phyloP scores from a whole-genome alignment of 164 flowering plant genomes.

The Magnolia sinica region DNA sequence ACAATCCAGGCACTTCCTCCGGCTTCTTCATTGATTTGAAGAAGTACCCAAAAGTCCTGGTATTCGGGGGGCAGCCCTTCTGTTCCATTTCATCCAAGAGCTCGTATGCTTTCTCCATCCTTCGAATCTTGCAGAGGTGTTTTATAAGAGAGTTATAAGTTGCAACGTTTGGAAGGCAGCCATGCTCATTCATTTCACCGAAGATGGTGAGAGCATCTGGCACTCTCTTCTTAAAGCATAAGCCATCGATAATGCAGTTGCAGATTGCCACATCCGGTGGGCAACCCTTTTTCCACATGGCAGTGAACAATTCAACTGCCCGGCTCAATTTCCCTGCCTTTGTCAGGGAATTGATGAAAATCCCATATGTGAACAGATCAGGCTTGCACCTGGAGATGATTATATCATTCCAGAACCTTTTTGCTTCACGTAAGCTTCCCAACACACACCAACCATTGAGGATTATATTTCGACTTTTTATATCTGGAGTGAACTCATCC shows the following conservation, averaged over 20 bases:
- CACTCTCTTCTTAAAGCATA: conserved; percentile 91
- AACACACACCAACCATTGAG: conserved; percentile 90
- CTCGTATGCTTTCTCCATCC: conserved; percentile 73
- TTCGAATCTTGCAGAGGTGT: conserved; percentile 66
- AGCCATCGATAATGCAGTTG: conserved; percentile 71
- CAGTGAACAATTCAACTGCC: conserved; percentile 54
- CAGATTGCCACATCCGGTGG: conserved; percentile 78
- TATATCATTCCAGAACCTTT: conserved; percentile 86
- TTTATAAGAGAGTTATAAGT: conserved; percentile 87
- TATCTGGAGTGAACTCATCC: conserved; percentile 47
- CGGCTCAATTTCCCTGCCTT: conserved; percentile 69
- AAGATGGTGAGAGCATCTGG: conserved; percentile 74
- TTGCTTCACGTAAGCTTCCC: conserved; percentile 68
- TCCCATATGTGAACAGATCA: conserved; percentile 63
- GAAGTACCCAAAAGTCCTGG: conserved; percentile 57
- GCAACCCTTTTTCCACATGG: conserved; percentile 73
- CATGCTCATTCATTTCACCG: conserved; percentile 60
- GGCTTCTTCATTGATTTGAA: conserved; percentile 49
- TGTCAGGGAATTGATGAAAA: conserved; percentile 62
- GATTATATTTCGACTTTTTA: conserved; percentile 68
- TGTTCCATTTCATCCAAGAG: conserved; percentile 73
- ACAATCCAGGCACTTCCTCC: conserved; percentile 47
- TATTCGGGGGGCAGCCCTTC: conserved; percentile 58
- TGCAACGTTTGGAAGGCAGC: conserved; percentile 53
- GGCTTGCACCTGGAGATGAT: conserved; percentile 59